phyloP scores from a whole-genome alignment of 371 early-diverging fungal genomes.

The Syncephalis plumigaleata region DNA sequence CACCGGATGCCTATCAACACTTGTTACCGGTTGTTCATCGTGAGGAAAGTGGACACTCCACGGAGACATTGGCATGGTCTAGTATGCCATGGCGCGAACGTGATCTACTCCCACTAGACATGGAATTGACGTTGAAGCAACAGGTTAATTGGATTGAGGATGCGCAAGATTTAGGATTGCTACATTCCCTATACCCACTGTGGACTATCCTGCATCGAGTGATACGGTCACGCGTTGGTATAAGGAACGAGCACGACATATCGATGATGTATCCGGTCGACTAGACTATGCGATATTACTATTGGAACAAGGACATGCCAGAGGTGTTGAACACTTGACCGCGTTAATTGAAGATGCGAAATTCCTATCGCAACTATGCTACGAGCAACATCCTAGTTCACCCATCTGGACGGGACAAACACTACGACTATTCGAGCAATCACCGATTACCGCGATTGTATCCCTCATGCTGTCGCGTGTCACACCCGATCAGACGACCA shows the following conservation, averaged over 20 bases:
- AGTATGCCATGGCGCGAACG: conserved; percentile 7
- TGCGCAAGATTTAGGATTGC: conserved; percentile 2
- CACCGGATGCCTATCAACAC: conserved; percentile 6
- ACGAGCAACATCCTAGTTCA: conserved; percentile 2
- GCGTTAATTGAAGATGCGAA: conserved; percentile 6
- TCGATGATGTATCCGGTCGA: conserved; percentile 8
- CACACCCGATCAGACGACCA: neutral
- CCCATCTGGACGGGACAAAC: neutral
- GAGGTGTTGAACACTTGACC: conserved; percentile 3
- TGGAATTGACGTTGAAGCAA: conserved; percentile 4
- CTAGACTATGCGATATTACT: conserved; percentile 6
- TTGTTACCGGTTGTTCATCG: conserved; percentile 6
- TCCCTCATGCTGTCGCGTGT: conserved; percentile 3
- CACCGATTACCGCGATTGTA: conserved; percentile 3
- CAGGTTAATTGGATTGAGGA: neutral
- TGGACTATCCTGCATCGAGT: conserved; percentile 5
- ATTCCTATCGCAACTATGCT: conserved; percentile 4
- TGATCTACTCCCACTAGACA: conserved; percentile 6
- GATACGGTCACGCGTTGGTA: conserved; percentile 7
- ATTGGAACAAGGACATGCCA: conserved; percentile 3
- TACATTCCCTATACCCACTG: neutral
- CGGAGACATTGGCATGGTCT: conserved; percentile 1
- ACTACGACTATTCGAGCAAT: conserved; percentile 4
- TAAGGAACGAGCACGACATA: conserved; percentile 7
- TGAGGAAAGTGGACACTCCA: conserved; percentile 1